A percentile compares a stretch with the other conserved stretches of the same genome.
phyloP scores from a whole-genome alignment of 2,329 filamentous ascomycete genomes.

The Stachybotrys elegans region DNA sequence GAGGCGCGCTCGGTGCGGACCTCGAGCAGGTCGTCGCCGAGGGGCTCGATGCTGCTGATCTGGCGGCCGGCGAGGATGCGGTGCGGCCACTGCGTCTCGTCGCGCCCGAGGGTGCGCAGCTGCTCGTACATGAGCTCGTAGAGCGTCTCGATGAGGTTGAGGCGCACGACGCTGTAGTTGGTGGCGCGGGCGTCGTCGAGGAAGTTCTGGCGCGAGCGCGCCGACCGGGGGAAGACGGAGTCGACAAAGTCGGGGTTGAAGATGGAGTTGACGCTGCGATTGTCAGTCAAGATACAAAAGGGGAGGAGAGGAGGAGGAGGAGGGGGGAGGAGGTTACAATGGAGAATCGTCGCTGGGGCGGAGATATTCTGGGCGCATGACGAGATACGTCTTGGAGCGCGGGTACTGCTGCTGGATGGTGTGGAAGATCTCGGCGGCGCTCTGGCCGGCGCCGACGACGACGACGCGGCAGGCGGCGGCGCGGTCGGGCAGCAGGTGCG shows the following conservation, averaged over 20 bases:
- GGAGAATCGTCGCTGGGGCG: slow-evolving; percentile 93
- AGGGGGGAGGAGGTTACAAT: slow-evolving; percentile 59
- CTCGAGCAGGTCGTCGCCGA: slow-evolving; percentile 47
- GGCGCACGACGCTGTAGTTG: slow-evolving; percentile 90
- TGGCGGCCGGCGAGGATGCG: slow-evolving; percentile 68
- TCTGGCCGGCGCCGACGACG: slow-evolving; percentile 85
- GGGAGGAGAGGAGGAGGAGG: too few relatives aligned
- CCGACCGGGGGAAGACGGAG: slow-evolving; percentile 63
- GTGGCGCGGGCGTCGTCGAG: slow-evolving; percentile 72
- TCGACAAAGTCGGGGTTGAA: slow-evolving; percentile 88
- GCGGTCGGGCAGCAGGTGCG: slow-evolving; percentile 52
- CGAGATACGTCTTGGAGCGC: slow-evolving; percentile 68
- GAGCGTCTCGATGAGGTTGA: slow-evolving; percentile 83
- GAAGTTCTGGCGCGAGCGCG: slow-evolving; percentile 53
- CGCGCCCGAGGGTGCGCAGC: slow-evolving; percentile 60
- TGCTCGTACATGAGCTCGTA: slow-evolving; percentile 89
- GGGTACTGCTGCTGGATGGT: slow-evolving; percentile 80
- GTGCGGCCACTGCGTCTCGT: slow-evolving; percentile 75
- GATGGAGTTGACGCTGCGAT: slow-evolving; percentile 78
- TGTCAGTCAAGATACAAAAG: too few relatives aligned
- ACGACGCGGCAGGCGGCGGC: slow-evolving; percentile 66
- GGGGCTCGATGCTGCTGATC: slow-evolving; percentile 56
- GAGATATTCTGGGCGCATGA: slow-evolving; percentile 80
- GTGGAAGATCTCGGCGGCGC: slow-evolving; percentile 91
- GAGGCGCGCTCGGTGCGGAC: slow-evolving; percentile 50